A percentile compares a stretch with the other conserved stretches of the same genome.
These are phyloP conservation scores for Lithospermum erythrorhizon DNA, from an alignment of 257 asterid genomes.

Conservation along the genomic window DNA sequence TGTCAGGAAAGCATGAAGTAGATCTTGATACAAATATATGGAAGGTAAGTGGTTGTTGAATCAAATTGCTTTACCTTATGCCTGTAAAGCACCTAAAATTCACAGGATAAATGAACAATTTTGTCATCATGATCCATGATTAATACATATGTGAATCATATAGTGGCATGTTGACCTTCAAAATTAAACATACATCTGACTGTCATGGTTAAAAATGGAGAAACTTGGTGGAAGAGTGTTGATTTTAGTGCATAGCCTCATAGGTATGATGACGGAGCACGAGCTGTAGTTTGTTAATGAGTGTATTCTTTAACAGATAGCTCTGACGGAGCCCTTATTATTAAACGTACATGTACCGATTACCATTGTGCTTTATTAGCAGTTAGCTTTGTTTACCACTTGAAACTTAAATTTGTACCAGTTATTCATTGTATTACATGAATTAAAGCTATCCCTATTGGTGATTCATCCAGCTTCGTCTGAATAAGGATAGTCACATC, in stretches of 20 bases:
- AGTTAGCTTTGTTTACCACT: not conserved
- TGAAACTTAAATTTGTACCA: not conserved
- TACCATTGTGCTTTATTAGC: not conserved
- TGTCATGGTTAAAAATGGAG: not conserved
- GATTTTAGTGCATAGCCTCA: too few relatives aligned
- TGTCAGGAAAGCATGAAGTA: conserved; percentile 99
- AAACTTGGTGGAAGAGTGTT: too few relatives aligned
- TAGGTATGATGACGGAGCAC: too few relatives aligned
- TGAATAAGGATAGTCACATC: conserved; percentile 63
- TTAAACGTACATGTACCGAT: not conserved
- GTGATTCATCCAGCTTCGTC: conserved; percentile 62
- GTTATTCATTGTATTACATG: not conserved
- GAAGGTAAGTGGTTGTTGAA: conserved; percentile 46
- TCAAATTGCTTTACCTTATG: not conserved
- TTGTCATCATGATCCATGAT: too few relatives aligned
- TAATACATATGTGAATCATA: not conserved
- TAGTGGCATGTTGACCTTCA: not conserved
- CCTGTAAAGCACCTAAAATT: not conserved
- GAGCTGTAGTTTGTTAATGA: too few relatives aligned
- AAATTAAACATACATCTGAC: too few relatives aligned
- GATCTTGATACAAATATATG: conserved; percentile 98
- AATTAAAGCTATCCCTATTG: not conserved
- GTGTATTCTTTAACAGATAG: too few relatives aligned
- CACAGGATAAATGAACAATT: not conserved
- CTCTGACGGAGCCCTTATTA: too few relatives aligned